Evolutionary conservation across 345 rosid species (phyloP), one percentile per base, ranked within the genome.

Genomic region (Eucalyptus erythrocorys): DNA sequence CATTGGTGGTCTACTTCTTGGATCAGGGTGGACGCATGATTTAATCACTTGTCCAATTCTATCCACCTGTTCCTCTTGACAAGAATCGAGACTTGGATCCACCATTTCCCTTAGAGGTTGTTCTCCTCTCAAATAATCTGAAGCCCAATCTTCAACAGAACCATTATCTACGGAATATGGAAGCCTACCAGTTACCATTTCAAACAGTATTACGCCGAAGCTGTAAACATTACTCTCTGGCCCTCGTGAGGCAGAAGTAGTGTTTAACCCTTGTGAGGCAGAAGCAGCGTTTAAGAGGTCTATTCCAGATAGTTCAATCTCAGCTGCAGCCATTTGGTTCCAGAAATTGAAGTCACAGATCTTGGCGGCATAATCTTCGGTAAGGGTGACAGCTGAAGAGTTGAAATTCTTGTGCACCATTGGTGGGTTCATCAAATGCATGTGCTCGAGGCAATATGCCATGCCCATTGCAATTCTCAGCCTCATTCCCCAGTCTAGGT

Each of bases 331-430:
- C 61, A 85, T 89, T 79, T 93, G 93, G 86, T 91, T 93, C 94
- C 95, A 91, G 90, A 95, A 96, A 93, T 93, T 93, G 87, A 93
- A 94, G 79, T 96, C 97, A 0, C 97, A 93, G 87, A 97, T 92
- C 92, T 97, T 97, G 85, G 96, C 97, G 8, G 99, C 99, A 7
- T 95, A 98, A 86, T 98, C 99, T 87, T 98, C 99, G 1, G 97
- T 95, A 82, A 97, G 98, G 87, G 90, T 93, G 86, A 98, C 89
- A 4, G 96, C 92, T 11, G 97, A 93, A 37, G 99, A 98, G 88
- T 87, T 92, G 55, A 98, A 92, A 88, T 92, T 90, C 88, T 93
- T 92, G 90, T 95, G 97, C 51, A 94, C 91, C n/a, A 95, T 53
- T 0, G 98, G 97, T 40, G 98, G 99, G 86, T 88, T 92, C 86